Evolutionary conservation across 495 filamentous ascomycete genomes (phyloP), one percentile per base, ranked within the genome.

Genomic region (Xylaria scruposa): DNA sequence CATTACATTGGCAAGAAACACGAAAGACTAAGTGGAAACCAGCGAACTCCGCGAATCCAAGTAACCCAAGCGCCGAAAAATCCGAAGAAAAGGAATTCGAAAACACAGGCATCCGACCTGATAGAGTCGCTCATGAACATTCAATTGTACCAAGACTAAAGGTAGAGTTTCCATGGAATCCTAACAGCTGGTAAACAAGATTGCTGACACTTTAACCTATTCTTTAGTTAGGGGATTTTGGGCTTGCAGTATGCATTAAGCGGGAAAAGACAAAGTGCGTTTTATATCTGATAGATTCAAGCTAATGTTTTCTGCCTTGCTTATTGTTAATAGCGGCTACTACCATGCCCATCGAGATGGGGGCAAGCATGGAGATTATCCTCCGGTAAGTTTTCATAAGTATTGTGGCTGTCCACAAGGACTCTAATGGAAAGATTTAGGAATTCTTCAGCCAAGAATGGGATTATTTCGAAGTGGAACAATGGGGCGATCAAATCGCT

Each of bases 381-480:
- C 76, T 17, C 76, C 74, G 6, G 74, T 76, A 36, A 64, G 74
- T 76, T 29, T 58, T 33, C 19, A 3, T 6, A 10, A 0, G 1
- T 5, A 6, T 9, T 31, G 1, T 9, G 70, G 12, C 21, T n/a
- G 15, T 12, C 15, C 19, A 49, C 7, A n/a, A 24, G n/a, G n/a
- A 31, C 29, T 67, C 49, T 74, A 29, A 75, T n/a, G 9, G 24
- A n/a, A 19, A 51, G 0, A 24, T 54, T 5, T 42, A 78, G 76
- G 76, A 78, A 54, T 29, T 36, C 70, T 78, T 78, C 44, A 70
- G 64, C 1, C n/a, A 26, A 1, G 74, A 78, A 10, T 78, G 76
- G 76, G 68, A 78, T 1, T 10, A 26, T 12, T 15, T 68, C 12
- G 12, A 19, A 0, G 15, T 2, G 4, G 31, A 58, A 3, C 0